Conservation (phyloP, 2,329 filamentous ascomycete species). For the Teratosphaeriaceae sp. region DNA sequence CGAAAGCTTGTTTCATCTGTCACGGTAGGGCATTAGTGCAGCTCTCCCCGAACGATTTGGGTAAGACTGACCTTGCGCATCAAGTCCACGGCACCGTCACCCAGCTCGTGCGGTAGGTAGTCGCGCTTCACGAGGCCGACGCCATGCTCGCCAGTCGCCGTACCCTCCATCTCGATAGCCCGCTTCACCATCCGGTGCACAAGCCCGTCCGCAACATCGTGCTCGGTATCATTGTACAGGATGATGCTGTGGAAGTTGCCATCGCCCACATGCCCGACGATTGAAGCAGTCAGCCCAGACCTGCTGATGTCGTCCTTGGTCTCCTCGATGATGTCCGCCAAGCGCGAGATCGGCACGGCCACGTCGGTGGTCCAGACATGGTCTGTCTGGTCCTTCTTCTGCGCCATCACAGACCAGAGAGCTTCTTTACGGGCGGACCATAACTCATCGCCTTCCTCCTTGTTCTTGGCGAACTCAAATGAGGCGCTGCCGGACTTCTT, state of each 20-base stretch:
- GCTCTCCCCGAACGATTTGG: conserved; percentile 38
- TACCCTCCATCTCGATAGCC: conserved; percentile 72
- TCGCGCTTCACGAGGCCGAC: conserved; percentile 80
- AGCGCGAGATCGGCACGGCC: conserved; percentile 64
- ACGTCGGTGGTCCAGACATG: conserved; percentile 77
- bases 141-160: conserved; percentile 79
- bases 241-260: conserved; percentile 68
- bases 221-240: conserved; percentile 60
- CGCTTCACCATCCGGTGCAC: conserved; percentile 82
- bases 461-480: conserved; percentile 61
- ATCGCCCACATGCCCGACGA: conserved; percentile 69
- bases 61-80: conserved; percentile 65
- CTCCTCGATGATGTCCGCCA: conserved; percentile 70
- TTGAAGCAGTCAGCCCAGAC: conserved; percentile 57
- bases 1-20: conserved; percentile 72
- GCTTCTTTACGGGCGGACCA: conserved; percentile 73
- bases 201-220: conserved; percentile 59
- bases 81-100: conserved; percentile 65
- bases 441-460: conserved; percentile 60
- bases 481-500: conserved; percentile 54
- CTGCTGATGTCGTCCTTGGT: conserved; percentile 61
- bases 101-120: conserved; percentile 72
- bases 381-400: conserved; percentile 52
- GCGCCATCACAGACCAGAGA: conserved; percentile 65
- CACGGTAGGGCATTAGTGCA: conserved; percentile 32